phyloP scores from a whole-genome alignment of 2,329 filamentous ascomycete species.

The Ophiocordyceps camponoti-rufipedis region DNA sequence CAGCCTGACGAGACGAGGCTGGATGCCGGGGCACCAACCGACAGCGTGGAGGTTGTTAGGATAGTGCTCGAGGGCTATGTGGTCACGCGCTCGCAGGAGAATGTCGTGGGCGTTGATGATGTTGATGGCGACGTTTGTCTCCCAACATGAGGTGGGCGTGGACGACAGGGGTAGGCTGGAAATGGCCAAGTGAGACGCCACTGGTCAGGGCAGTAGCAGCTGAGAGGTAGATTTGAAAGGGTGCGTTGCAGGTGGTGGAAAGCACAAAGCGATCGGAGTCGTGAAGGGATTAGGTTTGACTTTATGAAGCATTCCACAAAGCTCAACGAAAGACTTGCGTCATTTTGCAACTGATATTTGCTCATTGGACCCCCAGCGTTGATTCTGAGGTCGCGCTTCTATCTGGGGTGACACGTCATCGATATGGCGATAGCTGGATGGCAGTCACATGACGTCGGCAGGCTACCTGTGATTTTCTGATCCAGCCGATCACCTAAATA shows the following conservation, averaged over 20 bases:
- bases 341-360: not conserved
- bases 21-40: not conserved
- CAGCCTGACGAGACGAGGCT: not conserved
- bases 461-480: no score
- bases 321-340: not conserved
- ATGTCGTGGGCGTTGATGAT: no score
- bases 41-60: not conserved
- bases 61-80: no score
- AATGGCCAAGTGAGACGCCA: not conserved
- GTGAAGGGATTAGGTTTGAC: no score
- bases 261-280: no score
- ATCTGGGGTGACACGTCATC: not conserved
- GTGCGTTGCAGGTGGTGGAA: not conserved
- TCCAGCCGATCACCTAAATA: no score
- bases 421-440: not conserved
- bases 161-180: not conserved
- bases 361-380: no score
- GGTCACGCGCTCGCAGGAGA: no score
- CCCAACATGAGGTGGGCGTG: not conserved
- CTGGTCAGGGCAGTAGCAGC: not conserved
- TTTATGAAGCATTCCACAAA: not conserved
- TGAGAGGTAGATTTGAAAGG: not conserved
- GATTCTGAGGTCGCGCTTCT: no score
- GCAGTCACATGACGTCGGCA: slow-evolving; percentile 3
- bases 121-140: no score